These are phyloP conservation scores for Calendula officinalis DNA, from an alignment of 129 eudicot genomes.

Conservation along the genomic window DNA sequence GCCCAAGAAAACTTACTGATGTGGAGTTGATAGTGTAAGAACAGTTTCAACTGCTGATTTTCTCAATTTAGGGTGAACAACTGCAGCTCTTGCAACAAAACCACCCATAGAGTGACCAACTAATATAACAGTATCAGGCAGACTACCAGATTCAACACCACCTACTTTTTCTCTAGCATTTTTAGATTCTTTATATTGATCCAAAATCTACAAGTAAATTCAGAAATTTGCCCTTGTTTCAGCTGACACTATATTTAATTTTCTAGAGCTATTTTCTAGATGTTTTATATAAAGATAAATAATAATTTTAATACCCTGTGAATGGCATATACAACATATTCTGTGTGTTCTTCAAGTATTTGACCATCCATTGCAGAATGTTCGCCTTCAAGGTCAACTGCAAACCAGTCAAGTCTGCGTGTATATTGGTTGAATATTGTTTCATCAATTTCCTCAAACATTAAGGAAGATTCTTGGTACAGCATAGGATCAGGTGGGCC, in stretches of 20 bases:
- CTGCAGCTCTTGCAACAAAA: conserved; percentile 98
- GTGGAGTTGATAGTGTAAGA: conserved; percentile 88
- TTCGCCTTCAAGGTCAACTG: conserved; percentile 99
- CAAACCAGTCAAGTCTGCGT: conserved; percentile 88
- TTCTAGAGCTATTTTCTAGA: conserved; percentile 14
- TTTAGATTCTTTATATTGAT: conserved; percentile 77
- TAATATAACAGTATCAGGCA: conserved; percentile 70
- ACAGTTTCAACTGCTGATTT: conserved; percentile 84
- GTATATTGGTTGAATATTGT: conserved; percentile 48
- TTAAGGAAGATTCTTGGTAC: conserved; percentile 67
- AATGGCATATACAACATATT: conserved; percentile 94
- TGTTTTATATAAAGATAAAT: conserved; percentile 27
- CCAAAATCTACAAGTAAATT: conserved; percentile 61
- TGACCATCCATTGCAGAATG: conserved; percentile 99
- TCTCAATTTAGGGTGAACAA: conserved; percentile 80
- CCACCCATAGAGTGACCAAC: conserved; percentile 99
- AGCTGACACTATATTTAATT: neutral
- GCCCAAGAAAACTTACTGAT: conserved; percentile 63
- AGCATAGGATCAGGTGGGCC: conserved; percentile 74
- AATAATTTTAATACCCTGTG: conserved; percentile 68
- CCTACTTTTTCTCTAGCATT: conserved; percentile 71
- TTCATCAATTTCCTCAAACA: conserved; percentile 43
- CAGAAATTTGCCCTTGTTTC: neutral
- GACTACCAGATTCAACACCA: conserved; percentile 46
- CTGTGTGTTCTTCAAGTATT: conserved; percentile 94